These are phyloP conservation scores for Melanomma pulvis-pyrius DNA, from an alignment of 495 filamentous ascomycete genomes.

Conservation along the genomic window DNA sequence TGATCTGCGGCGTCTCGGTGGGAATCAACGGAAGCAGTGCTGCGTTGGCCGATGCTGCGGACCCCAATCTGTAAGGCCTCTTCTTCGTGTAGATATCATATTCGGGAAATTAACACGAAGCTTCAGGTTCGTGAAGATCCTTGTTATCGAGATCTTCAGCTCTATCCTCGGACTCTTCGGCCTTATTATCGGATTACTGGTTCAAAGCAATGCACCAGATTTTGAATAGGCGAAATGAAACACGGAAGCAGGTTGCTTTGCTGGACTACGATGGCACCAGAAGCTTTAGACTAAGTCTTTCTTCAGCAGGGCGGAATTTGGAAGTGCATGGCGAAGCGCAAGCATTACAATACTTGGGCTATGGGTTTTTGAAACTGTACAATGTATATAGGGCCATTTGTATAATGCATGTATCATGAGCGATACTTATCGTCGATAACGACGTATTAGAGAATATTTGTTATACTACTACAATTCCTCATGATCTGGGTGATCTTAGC, in stretches of 20 bases:
- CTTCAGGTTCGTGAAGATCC: constrained; percentile 91
- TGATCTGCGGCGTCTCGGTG: constrained; percentile 94
- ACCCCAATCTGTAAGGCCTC: constrained; percentile 78
- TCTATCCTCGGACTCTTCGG: constrained; percentile 98
- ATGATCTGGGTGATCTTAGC: background rate
- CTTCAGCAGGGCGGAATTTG: background rate
- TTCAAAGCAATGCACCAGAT: constrained; percentile 77
- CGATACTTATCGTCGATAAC: constrained; percentile 6
- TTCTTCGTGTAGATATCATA: background rate
- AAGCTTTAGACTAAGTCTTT: constrained; percentile 17
- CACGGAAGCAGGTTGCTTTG: background rate
- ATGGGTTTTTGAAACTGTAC: constrained; percentile 8
- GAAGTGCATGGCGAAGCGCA: constrained; percentile 5
- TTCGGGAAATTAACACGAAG: background rate
- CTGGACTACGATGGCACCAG: background rate
- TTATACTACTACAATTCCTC: background rate
- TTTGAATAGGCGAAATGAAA: constrained; percentile 55
- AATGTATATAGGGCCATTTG: constrained; percentile 30
- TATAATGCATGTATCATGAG: constrained; percentile 37
- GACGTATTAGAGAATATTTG: background rate
- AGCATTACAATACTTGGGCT: constrained; percentile 15
- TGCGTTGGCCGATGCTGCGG: constrained; percentile 92
- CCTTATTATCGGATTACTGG: constrained; percentile 87
- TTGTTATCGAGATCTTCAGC: constrained; percentile 99
- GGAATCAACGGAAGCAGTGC: constrained; percentile 98